Evolutionary conservation across 768 basidiomycete species (phyloP), one percentile per base, ranked within the genome.

Genomic region (Hericium alpestre): DNA sequence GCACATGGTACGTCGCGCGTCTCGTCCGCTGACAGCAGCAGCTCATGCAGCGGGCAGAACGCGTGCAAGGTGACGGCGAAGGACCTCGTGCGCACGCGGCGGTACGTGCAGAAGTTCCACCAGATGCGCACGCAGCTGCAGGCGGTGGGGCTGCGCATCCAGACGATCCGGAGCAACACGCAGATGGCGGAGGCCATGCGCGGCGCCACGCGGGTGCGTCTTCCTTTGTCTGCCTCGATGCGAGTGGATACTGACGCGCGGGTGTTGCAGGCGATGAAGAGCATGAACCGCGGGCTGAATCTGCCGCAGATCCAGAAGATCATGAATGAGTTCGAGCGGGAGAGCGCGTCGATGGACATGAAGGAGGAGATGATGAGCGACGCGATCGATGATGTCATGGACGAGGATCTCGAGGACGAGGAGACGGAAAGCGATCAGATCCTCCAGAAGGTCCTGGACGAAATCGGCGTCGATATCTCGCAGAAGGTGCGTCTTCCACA

Each of bases 301-400:
- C 79, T 98, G 15, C 96, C 96, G 15, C 82, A 83, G 59, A 98
- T 99, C 58, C 90, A 93, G 69, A 82, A 84, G 54, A 98, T 98
- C 67, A 94, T 99, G 90, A 91, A 85, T 64, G 95, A 99, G 49
- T 99, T 99, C 65, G 96, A 99, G 75, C 87, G 84, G 66, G 96
- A 99, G 73, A 95, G 88, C 64, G 84, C 92, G 4, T 92, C 86
- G 73, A 99, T 99, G 96, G 96, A 99, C 72, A 98, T 99, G 96
- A 99, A 97, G 70, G 96, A 97, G 72, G 95, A 96, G 70, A 97
- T 98, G 90, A 99, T 97, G 96, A 91, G 90, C 20, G 96, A 98
- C 59, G 88, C 93, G 13, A 89, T 98, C 15, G 96, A 98, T 71
- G 95, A 97, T 64, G 94, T 88, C 51, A 95, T 97, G 87, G 91